phyloP scores from a whole-genome alignment of 2,329 filamentous ascomycete genomes.

The Aspergillus glaucus region DNA sequence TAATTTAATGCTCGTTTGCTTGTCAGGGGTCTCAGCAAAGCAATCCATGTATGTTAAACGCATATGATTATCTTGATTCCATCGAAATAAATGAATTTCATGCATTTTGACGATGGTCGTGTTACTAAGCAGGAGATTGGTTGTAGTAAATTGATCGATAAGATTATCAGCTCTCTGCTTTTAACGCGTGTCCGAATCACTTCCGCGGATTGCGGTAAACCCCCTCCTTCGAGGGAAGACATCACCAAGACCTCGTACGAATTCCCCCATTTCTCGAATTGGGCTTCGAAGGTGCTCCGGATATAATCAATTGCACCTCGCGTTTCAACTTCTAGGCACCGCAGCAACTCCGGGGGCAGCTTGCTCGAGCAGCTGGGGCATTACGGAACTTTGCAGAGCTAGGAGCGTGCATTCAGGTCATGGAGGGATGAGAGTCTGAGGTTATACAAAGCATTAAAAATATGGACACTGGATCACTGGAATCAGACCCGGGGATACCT shows the following conservation, averaged over 20 bases:
- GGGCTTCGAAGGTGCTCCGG: too few species aligned
- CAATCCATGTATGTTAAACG: too few species aligned
- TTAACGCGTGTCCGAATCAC: slow-evolving; percentile 11
- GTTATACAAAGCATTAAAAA: slow-evolving; percentile 1
- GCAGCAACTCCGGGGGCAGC: not conserved
- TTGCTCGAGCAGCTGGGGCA: not conserved
- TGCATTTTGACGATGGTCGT: not conserved
- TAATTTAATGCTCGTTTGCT: too few species aligned
- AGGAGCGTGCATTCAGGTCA: slow-evolving; percentile 5
- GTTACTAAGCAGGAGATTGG: not conserved
- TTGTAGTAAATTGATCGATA: slow-evolving; percentile 12
- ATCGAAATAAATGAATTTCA: not conserved
- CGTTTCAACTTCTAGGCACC: too few species aligned
- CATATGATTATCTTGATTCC: too few species aligned
- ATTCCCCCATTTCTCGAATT: too few species aligned
- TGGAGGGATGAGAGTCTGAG: slow-evolving; percentile 2
- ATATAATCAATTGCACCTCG: too few species aligned
- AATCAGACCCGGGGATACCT: slow-evolving; percentile 1
- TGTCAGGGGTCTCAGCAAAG: too few species aligned
- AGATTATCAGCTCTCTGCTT: slow-evolving; percentile 10
- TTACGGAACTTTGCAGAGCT: not conserved
- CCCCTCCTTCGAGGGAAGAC: too few species aligned
- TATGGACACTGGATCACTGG: slow-evolving; percentile 5
- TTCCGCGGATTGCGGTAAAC: too few species aligned
- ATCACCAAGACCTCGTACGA: too few species aligned